These are phyloP conservation scores for Aspergillus awamori DNA, from an alignment of 2,329 filamentous ascomycete species.

Conservation along the genomic window DNA sequence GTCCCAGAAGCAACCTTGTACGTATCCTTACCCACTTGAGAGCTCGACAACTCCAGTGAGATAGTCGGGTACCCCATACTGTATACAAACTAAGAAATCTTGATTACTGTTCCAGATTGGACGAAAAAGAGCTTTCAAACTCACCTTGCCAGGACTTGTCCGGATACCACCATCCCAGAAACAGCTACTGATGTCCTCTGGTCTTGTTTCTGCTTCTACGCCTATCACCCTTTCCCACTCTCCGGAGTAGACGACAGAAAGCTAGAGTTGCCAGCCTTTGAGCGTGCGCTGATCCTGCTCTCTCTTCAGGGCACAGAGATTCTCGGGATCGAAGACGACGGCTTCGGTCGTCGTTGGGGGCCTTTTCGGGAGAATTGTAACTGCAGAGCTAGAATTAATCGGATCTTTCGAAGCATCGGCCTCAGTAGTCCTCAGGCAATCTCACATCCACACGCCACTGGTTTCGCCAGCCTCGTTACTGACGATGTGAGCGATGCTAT, in stretches of 20 bases:
- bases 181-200: constrained; percentile 1
- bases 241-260: not conserved
- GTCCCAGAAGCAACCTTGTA: constrained; percentile 5
- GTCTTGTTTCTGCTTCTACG: constrained; percentile 6
- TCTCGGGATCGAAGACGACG: not conserved
- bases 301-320: not conserved
- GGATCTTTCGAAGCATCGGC: constrained; percentile 4
- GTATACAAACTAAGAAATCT: not conserved
- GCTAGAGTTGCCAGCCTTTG: constrained; percentile 3
- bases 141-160: not conserved
- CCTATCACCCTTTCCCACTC: not conserved
- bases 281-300: not conserved
- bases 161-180: not conserved
- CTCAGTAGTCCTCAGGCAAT: not conserved
- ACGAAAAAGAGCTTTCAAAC: not conserved
- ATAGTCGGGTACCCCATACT: not conserved
- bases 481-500: not conserved
- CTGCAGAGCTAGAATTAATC: not conserved
- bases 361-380: not conserved
- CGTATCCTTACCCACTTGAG: not conserved
- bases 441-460: not conserved
- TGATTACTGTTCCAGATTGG: not conserved
- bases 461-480: not conserved
- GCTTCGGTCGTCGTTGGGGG: not conserved
- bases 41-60: not conserved